Base-by-base conservation (phyloP, 306 rosid species). In the Canavalia ensiformis region DNA sequence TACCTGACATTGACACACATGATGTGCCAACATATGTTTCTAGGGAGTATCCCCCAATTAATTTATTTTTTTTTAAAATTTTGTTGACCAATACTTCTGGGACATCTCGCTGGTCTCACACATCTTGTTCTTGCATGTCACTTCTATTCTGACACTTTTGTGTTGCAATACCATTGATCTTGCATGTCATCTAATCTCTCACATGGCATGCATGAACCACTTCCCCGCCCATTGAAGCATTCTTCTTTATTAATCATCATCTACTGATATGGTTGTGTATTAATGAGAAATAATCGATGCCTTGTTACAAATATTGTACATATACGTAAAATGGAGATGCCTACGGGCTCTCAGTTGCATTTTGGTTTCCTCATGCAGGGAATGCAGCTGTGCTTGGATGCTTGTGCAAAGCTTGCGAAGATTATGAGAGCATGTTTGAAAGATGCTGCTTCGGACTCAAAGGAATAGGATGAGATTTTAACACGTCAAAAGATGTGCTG, bases 371-470 rank as follows among this genome's bases (percentile, higher is more conserved):
- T 70, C n/a, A 63, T 76, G 67, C 90, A 95, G 98, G 97, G 94
- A 52, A 91, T 95, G 97, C 94, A 91, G 85, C 87, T 95, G 7
- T 95, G 97, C 78, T 79, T 92, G 64, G 99, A 95, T 84, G 97
- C 99, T 62, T 95, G 97, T 55, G 88, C 89, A 51, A 89, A 95
- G 88, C 97, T 95, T 74, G 92, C 88, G 11, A 82, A 82, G 88
- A 86, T 95, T 77, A 93, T 93, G 97, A 87, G 97, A 83, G 56
- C 90, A 28, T 91, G 95, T 78, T 87, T 95, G 89, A 95, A 91
- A 86, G 94, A 87, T 82, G 76, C 91, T 72, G 89, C 87, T 55
- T 79, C 88, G 7, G 73, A 79, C 80, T 81, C 90, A 37, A 85
- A 89, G 72, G 95, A 90, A 46, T 88, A 90, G 86, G 49, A 30